A percentile compares a stretch with the other conserved stretches of the same genome.
phyloP scores from a whole-genome alignment of 2,329 filamentous ascomycete species.

The Epichloe brachyelytri region DNA sequence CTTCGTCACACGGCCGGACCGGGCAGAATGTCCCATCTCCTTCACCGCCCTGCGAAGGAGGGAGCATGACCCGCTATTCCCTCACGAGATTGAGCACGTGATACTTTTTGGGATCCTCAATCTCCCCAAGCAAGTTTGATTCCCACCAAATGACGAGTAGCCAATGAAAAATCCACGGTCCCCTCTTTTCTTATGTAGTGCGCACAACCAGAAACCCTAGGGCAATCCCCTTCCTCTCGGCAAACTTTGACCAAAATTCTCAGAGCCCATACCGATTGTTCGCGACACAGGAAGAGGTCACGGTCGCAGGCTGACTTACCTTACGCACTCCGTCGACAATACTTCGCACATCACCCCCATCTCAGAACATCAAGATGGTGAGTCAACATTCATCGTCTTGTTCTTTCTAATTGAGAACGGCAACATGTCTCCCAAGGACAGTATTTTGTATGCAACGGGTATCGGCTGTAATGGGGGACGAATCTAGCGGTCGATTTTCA shows the following conservation, averaged over 20 bases:
- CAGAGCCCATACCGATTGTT: conserved; percentile 15
- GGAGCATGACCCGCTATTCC: neutral
- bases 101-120: neutral
- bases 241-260: conserved; percentile 23
- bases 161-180: conserved; percentile 4
- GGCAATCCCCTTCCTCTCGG: conserved; percentile 25
- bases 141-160: neutral
- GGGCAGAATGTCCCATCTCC: neutral
- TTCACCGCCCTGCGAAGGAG: neutral
- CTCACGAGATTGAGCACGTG: conserved; percentile 15
- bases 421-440: neutral
- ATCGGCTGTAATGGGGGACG: neutral
- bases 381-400: conserved; percentile 19
- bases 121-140: neutral
- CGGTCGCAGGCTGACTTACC: conserved; percentile 21
- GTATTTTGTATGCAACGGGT: neutral
- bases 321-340: conserved; percentile 24
- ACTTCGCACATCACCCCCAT: conserved; percentile 26
- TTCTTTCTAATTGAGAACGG: neutral
- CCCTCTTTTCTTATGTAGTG: conserved; percentile 2
- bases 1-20: neutral
- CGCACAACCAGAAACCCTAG: conserved; percentile 22
- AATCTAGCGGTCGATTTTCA: neutral
- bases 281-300: conserved; percentile 21
- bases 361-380: conserved; percentile 36